Evolutionary conservation across 176 grass and related monocot genomes (phyloP).

Genomic region (Pharus latifolius): DNA sequence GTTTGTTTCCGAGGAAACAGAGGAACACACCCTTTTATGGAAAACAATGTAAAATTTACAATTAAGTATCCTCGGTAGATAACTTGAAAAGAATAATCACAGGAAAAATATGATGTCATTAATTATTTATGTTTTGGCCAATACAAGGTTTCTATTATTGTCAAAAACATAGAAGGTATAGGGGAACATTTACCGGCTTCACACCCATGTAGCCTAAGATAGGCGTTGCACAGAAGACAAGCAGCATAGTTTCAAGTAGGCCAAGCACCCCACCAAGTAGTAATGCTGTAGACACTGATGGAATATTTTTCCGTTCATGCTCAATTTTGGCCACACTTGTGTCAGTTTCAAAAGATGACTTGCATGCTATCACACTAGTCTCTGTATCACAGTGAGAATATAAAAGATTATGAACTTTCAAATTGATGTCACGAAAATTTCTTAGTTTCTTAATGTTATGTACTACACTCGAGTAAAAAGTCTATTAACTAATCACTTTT

Average conservation of each 20-base stretch:
- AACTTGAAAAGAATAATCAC: neutral
- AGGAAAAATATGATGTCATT: neutral
- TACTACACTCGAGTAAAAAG: neutral
- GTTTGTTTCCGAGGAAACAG: too few species aligned
- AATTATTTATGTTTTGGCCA: neutral
- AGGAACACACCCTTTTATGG: too few species aligned
- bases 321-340: neutral
- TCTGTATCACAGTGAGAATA: too few species aligned
- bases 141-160: neutral
- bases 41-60: neutral
- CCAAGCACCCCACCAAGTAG: constrained; percentile 49
- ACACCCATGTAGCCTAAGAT: constrained; percentile 58
- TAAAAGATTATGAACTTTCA: too few species aligned
- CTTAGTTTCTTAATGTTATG: neutral
- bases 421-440: too few species aligned
- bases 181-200: constrained; percentile 25
- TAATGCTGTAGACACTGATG: constrained; percentile 58
- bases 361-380: neutral
- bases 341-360: constrained; percentile 10
- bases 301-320: constrained; percentile 34
- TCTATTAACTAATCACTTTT: neutral
- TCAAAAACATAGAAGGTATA: neutral
- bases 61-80: neutral
- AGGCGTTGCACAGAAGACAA: constrained; percentile 45
- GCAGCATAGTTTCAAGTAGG: constrained; percentile 38